Conservation (phyloP, 257 asterid species). For the Buddleja alternifolia region DNA sequence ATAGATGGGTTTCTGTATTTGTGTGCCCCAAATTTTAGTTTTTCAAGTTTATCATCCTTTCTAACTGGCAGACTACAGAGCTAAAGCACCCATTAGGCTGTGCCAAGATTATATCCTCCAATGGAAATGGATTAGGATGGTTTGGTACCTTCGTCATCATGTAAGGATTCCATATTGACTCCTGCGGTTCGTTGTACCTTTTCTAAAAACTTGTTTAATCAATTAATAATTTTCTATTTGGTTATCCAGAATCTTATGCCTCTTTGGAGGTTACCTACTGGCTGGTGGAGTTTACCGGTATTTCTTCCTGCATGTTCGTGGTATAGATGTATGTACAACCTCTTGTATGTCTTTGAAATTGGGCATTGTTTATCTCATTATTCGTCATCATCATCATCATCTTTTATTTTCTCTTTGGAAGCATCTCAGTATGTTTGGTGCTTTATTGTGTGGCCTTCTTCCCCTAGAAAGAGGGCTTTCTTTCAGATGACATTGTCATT, state of each 20-base stretch:
- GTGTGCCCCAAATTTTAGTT: conserved; percentile 1
- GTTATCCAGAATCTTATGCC: conserved; percentile 66
- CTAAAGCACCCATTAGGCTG: conserved; percentile 94
- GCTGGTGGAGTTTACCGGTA: conserved; percentile 81
- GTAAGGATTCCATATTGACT: conserved; percentile 41
- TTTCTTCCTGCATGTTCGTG: conserved; percentile 76
- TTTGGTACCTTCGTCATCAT: conserved; percentile 66
- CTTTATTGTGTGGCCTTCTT: conserved; percentile 4
- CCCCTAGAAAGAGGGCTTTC: neutral
- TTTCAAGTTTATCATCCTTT: conserved; percentile 32
- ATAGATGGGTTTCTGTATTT: neutral
- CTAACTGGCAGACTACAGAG: conserved; percentile 61
- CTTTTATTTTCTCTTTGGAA: conserved; percentile 1
- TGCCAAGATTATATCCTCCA: conserved; percentile 66
- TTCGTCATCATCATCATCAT: conserved; percentile 11
- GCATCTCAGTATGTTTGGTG: neutral
- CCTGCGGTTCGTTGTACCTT: conserved; percentile 7
- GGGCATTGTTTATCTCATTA: neutral
- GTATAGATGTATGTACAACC: conserved; percentile 76
- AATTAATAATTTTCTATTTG: conserved; percentile 21
- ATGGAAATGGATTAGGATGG: conserved; percentile 80
- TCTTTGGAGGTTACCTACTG: conserved; percentile 76
- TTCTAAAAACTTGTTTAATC: conserved; percentile 15
- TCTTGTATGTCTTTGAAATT: conserved; percentile 8
- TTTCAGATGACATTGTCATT: neutral